phyloP scores from a whole-genome alignment of 768 basidiomycete species.

The Kwoniella sp. region DNA sequence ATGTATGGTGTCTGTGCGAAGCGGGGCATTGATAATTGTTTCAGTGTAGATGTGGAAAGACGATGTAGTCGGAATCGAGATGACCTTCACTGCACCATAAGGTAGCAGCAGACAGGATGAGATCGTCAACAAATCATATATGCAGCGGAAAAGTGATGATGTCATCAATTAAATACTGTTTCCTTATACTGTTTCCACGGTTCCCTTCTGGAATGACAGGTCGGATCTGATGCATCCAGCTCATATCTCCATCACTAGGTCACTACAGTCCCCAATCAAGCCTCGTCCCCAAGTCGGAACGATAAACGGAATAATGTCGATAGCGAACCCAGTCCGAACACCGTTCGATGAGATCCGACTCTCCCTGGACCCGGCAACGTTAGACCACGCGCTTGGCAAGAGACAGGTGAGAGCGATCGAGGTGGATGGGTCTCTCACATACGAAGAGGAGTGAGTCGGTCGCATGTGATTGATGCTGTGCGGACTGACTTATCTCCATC shows the following conservation, averaged over 20 bases:
- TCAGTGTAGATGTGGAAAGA: not conserved
- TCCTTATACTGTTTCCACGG: not conserved
- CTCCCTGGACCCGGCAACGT: constrained; percentile 23
- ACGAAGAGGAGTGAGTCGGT: constrained; percentile 30
- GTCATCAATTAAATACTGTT: constrained; percentile 1
- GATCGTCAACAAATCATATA: constrained; percentile 2
- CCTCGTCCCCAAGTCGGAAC: too few relatives aligned
- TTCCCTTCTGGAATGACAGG: not conserved
- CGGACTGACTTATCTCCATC: not conserved
- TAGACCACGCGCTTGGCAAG: constrained; percentile 26
- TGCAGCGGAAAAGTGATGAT: constrained; percentile 1
- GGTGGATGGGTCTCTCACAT: constrained; percentile 26
- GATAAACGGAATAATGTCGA: constrained; percentile 6
- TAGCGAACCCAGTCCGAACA: not conserved
- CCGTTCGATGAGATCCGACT: constrained; percentile 10
- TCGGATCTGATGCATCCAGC: too few relatives aligned
- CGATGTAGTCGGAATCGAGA: not conserved
- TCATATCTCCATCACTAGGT: too few relatives aligned
- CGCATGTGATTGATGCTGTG: not conserved
- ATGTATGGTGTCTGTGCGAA: not conserved
- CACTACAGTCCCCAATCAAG: too few relatives aligned
- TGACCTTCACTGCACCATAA: too few relatives aligned
- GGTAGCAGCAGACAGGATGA: too few relatives aligned
- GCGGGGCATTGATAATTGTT: not conserved
- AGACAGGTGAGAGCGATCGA: constrained; percentile 28